A percentile compares a stretch with the other conserved stretches of the same genome.
Conservation (phyloP, 192 early-diverging fungal genomes). For the Thoreauomyces humboldtii region DNA sequence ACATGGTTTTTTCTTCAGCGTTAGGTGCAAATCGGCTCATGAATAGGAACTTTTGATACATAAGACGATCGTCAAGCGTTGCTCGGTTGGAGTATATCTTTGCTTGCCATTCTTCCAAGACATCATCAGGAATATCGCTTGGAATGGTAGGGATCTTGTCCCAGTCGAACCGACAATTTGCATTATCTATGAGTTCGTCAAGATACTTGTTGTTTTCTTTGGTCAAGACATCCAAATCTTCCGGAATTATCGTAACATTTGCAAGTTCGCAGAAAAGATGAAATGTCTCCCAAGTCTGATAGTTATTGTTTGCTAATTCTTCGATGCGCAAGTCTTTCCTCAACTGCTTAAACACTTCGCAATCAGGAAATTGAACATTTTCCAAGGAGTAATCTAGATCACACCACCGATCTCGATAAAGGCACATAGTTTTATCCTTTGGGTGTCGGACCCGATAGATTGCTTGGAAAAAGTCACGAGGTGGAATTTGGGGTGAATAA, state of each 20-base stretch:
- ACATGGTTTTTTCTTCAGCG: not conserved
- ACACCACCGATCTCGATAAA: not conserved
- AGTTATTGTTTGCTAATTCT: not conserved
- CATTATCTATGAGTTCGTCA: not conserved
- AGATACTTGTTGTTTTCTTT: slow-evolving; percentile 4
- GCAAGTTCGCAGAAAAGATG: slow-evolving; percentile 12
- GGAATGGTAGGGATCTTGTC: not conserved
- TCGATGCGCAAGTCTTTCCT: slow-evolving; percentile 21
- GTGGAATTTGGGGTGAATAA: not conserved
- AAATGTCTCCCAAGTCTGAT: slow-evolving; percentile 12
- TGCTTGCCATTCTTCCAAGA: not conserved
- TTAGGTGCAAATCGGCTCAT: not conserved
- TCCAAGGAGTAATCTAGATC: not conserved
- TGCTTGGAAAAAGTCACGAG: slow-evolving; percentile 20
- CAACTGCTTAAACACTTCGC: slow-evolving; percentile 10
- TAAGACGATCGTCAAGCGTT: slow-evolving; percentile 2
- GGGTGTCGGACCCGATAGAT: slow-evolving; percentile 27
- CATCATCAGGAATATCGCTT: not conserved
- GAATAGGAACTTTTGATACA: slow-evolving; percentile 7
- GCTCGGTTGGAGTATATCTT: not conserved
- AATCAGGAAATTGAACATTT: not conserved
- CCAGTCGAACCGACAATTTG: not conserved
- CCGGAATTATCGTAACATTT: slow-evolving; percentile 14
- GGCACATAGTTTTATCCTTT: not conserved
- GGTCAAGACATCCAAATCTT: not conserved